Conservation (phyloP, 2,329 filamentous ascomycete genomes). For the Clathrospora elynae region DNA sequence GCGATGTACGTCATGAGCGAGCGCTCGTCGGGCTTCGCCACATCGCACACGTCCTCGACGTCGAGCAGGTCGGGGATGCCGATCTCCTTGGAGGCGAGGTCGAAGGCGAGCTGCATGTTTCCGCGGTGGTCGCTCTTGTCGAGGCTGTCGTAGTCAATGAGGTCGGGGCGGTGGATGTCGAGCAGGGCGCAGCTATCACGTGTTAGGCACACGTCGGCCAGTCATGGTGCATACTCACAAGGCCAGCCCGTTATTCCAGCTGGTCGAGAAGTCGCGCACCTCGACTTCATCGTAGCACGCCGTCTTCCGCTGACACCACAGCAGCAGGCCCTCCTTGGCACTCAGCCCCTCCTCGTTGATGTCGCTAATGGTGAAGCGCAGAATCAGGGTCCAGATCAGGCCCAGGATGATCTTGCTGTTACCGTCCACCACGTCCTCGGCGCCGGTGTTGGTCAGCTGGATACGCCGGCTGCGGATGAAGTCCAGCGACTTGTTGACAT, state of each 20-base stretch:
- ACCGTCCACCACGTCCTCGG: slow-evolving; percentile 96
- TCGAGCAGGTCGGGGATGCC: slow-evolving; percentile 95
- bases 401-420: slow-evolving; percentile 97
- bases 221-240: slow-evolving; percentile 58
- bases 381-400: slow-evolving; percentile 97
- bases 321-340: slow-evolving; percentile 88
- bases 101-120: slow-evolving; percentile 98
- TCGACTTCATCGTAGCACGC: slow-evolving; percentile 98
- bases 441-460: slow-evolving; percentile 97
- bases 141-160: slow-evolving; percentile 94
- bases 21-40: slow-evolving; percentile 92
- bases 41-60: slow-evolving; percentile 97
- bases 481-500: slow-evolving; percentile 93
- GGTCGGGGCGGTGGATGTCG: slow-evolving; percentile 94
- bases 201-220: slow-evolving; percentile 11
- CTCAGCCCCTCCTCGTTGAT: slow-evolving; percentile 98
- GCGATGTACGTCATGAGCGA: slow-evolving; percentile 99
- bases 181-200: slow-evolving; percentile 74
- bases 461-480: slow-evolving; percentile 91
- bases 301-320: slow-evolving; percentile 99
- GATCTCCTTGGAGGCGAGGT: slow-evolving; percentile 94
- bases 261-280: slow-evolving; percentile 89
- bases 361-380: slow-evolving; percentile 97
- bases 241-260: slow-evolving; percentile 96
- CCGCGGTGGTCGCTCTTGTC: slow-evolving; percentile 93